phyloP scores from a whole-genome alignment of 257 asterid species.

The Gentiana dahurica region DNA sequence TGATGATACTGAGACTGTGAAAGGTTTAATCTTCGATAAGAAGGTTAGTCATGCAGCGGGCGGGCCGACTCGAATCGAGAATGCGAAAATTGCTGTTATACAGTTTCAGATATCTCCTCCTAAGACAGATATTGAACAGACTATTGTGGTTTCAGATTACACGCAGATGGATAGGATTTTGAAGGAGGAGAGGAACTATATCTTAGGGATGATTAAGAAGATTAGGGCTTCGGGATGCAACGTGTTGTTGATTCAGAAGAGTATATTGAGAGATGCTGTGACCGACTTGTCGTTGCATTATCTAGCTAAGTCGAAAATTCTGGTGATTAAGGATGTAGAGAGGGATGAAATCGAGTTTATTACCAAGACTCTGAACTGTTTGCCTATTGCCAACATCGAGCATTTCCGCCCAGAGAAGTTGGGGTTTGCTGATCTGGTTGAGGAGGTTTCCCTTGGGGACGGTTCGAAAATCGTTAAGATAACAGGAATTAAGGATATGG shows the following conservation, averaged over 20 bases:
- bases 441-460: conserved; percentile 88
- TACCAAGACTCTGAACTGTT: conserved; percentile 92
- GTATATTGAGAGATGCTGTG: conserved; percentile 96
- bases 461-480: conserved; percentile 94
- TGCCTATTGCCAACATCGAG: conserved; percentile 93
- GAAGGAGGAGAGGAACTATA: conserved; percentile 96
- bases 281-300: conserved; percentile 93
- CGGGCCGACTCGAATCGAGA: conserved; percentile 76
- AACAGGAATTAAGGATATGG: conserved; percentile 92
- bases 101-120: conserved; percentile 98
- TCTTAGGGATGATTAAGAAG: conserved; percentile 92
- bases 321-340: conserved; percentile 91
- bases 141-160: conserved; percentile 93
- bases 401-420: conserved; percentile 85
- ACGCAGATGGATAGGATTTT: conserved; percentile 97
- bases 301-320: conserved; percentile 82
- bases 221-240: conserved; percentile 88
- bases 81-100: conserved; percentile 88
- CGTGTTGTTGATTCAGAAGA: conserved; percentile 93
- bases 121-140: conserved; percentile 94
- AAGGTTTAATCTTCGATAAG: conserved; percentile 89
- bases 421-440: conserved; percentile 85
- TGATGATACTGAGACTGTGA: conserved; percentile 79
- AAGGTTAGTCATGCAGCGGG: conserved; percentile 97
- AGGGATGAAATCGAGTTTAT: conserved; percentile 98